Conservation (phyloP, 768 basidiomycete species). For the Hemileccinum rubropunctum region DNA sequence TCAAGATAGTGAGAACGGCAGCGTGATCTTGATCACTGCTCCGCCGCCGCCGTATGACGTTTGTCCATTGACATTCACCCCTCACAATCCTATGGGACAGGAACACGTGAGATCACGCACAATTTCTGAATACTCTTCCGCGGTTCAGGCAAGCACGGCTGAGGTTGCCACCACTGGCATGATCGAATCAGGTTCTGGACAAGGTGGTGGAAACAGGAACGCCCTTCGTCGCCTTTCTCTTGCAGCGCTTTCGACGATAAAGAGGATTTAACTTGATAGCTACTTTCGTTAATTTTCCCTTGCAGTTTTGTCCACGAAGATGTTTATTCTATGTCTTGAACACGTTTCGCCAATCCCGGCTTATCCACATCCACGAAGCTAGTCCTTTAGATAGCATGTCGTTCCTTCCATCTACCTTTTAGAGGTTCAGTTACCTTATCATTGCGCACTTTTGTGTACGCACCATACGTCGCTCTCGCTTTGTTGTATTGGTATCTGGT, state of each 20-base stretch:
- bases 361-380: background rate
- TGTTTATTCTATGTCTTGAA: conserved; percentile 8
- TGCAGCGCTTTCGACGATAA: conserved; percentile 31
- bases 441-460: background rate
- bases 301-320: conserved; percentile 1
- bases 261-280: conserved; percentile 12
- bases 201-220: conserved; percentile 15
- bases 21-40: conserved; percentile 30
- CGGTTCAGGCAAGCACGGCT: conserved; percentile 8
- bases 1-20: conserved; percentile 31
- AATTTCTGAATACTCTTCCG: conserved; percentile 25
- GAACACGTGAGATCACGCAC: conserved; percentile 16
- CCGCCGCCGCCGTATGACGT: conserved; percentile 27
- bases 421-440: background rate
- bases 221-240: conserved; percentile 31
- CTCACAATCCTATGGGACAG: conserved; percentile 3
- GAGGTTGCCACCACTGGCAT: conserved; percentile 7
- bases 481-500: conserved; percentile 18
- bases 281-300: background rate
- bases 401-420: conserved; percentile 6
- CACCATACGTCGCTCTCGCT: conserved; percentile 7
- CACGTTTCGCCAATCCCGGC: background rate
- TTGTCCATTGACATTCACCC: conserved; percentile 3
- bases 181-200: conserved; percentile 14
- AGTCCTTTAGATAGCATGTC: conserved; percentile 2